phyloP scores from a whole-genome alignment of 179 eudicot genomes.

The Drosera spatulata region DNA sequence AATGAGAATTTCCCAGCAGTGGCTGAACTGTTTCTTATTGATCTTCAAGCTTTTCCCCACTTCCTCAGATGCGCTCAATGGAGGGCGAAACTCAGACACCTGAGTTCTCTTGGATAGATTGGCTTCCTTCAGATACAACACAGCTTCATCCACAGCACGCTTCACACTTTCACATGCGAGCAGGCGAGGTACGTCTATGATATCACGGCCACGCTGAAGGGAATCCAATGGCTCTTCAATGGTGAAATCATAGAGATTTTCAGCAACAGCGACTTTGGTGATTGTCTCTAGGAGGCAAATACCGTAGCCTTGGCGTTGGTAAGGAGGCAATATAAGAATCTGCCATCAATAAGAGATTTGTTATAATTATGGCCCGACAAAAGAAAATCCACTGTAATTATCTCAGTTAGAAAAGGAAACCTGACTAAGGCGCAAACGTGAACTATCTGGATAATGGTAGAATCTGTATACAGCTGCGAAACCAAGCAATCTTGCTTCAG shows the following conservation, averaged over 20 bases:
- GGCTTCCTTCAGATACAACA: constrained; percentile 50
- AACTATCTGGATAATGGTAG: constrained; percentile 61
- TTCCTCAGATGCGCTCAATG: constrained; percentile 34
- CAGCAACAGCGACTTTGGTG: constrained; percentile 47
- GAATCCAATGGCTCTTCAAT: constrained; percentile 90
- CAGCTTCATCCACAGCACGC: constrained; percentile 31
- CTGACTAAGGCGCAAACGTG: constrained; percentile 86
- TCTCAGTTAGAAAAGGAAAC: constrained; percentile 16
- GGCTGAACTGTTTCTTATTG: constrained; percentile 72
- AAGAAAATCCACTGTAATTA: not conserved
- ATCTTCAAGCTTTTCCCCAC: constrained; percentile 68
- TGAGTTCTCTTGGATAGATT: constrained; percentile 67
- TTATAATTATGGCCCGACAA: not conserved
- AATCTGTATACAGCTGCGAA: constrained; percentile 87
- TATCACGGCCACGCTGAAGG: constrained; percentile 68
- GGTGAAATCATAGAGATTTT: constrained; percentile 65
- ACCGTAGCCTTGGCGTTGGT: constrained; percentile 80
- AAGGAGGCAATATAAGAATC: constrained; percentile 84
- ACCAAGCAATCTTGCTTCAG: constrained; percentile 46
- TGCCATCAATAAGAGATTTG: constrained; percentile 20
- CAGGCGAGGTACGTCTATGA: constrained; percentile 62
- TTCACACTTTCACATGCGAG: constrained; percentile 39
- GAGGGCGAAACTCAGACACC: constrained; percentile 40
- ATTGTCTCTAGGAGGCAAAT: constrained; percentile 52
- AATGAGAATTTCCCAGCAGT: constrained; percentile 90